Percentiles rank a stretch among this genome's conserved stretches.
Evolutionary conservation across 164 flowering plant species (phyloP).

Genomic region (Vitis cinerea): DNA sequence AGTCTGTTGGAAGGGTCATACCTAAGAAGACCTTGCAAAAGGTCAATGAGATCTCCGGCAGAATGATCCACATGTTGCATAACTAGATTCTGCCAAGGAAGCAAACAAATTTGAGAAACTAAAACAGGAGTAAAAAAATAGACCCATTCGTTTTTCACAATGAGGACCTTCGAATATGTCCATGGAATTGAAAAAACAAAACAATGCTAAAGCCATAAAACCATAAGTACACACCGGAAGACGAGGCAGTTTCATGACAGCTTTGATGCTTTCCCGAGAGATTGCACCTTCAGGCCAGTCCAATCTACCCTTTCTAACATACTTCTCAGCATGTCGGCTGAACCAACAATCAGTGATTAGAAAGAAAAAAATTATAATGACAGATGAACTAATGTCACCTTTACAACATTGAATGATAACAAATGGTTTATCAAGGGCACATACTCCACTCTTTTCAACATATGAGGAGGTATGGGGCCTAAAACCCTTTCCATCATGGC

Average conservation of each 20-base stretch:
- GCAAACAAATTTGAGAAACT: background rate
- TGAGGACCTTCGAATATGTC: background rate
- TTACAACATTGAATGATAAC: background rate
- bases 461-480: constrained; percentile 65
- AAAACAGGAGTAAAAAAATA: background rate
- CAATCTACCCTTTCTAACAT: constrained; percentile 56
- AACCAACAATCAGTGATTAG: background rate
- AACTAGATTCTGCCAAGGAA: constrained; percentile 44
- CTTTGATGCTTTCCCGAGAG: constrained; percentile 71
- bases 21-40: constrained; percentile 64
- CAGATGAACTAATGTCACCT: background rate
- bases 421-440: constrained; percentile 6
- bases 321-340: constrained; percentile 72
- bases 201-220: background rate
- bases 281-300: constrained; percentile 80
- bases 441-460: constrained; percentile 66
- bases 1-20: constrained; percentile 58
- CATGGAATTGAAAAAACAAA: background rate
- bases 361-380: background rate
- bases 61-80: constrained; percentile 78
- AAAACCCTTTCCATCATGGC: constrained; percentile 87
- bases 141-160: background rate
- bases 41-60: constrained; percentile 60
- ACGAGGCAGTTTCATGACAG: constrained; percentile 58
- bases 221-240: constrained; percentile 43